Percentiles rank a stretch among this genome's conserved stretches.
These are phyloP conservation scores for Aspergillus sclerotialis DNA, from an alignment of 2,329 filamentous ascomycete genomes.

Conservation along the genomic window DNA sequence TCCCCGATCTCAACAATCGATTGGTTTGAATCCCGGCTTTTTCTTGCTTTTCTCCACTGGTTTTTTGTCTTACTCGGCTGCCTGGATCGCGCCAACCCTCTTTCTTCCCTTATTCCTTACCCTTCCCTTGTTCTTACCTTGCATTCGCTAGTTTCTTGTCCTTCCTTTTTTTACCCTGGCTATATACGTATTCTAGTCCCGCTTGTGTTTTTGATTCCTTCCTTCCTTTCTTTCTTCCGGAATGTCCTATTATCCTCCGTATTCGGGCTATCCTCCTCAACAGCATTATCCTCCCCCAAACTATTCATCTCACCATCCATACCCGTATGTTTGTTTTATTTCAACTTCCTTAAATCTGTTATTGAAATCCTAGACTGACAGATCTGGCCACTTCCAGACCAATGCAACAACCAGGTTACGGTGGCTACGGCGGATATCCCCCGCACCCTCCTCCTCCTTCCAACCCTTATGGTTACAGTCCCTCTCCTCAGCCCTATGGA, in stretches of 20 bases:
- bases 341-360: constrained; percentile 1
- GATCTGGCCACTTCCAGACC: constrained; percentile 12
- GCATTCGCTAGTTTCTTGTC: constrained; percentile 1
- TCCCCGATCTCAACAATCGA: too few relatives aligned
- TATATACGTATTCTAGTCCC: constrained; percentile 3
- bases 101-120: background rate
- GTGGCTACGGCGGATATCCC: constrained; percentile 32
- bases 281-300: constrained; percentile 27
- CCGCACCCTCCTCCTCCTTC: constrained; percentile 24
- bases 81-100: too few relatives aligned
- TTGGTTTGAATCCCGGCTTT: too few relatives aligned
- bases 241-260: constrained; percentile 61
- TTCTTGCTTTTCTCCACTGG: too few relatives aligned
- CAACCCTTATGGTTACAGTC: constrained; percentile 36
- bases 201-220: constrained; percentile 7
- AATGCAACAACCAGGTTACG: constrained; percentile 25
- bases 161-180: constrained; percentile 1
- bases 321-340: constrained; percentile 28
- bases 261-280: constrained; percentile 50
- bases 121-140: too few relatives aligned
- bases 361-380: background rate
- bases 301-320: constrained; percentile 34
- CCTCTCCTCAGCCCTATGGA: constrained; percentile 33
- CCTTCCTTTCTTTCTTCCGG: constrained; percentile 8
- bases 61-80: too few relatives aligned